Conservation (phyloP, 257 asterid species). For the Solanum commersonii region DNA sequence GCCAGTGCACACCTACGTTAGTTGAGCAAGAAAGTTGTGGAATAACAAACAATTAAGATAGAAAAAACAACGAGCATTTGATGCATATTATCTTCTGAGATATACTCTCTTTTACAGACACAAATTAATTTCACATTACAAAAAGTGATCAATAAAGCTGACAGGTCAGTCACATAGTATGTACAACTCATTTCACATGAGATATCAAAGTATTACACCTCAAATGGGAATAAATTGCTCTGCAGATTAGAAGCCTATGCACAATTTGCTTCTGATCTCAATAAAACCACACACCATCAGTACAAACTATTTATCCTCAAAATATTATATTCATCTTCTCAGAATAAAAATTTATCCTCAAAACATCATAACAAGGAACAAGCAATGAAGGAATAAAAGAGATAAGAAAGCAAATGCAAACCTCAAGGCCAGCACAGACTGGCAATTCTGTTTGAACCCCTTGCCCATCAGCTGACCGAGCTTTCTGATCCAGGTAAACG, state of each 20-base stretch:
- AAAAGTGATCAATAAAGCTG: background rate
- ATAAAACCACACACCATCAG: background rate
- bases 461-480: constrained; percentile 23
- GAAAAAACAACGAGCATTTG: background rate
- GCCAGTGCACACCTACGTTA: background rate
- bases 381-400: background rate
- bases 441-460: constrained; percentile 55
- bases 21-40: constrained; percentile 5
- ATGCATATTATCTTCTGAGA: background rate
- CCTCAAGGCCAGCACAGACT: constrained; percentile 81
- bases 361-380: background rate
- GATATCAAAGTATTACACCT: background rate
- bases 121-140: background rate
- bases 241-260: background rate
- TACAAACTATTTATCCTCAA: background rate
- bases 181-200: background rate
- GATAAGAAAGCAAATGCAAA: constrained; percentile 19
- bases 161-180: background rate
- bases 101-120: background rate
- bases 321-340: background rate
- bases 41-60: background rate
- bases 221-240: background rate
- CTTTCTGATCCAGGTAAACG: constrained; percentile 43
- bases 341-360: background rate
- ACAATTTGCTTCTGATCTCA: background rate